Evolutionary conservation across 2,329 filamentous ascomycete genomes (phyloP).

Genomic region (Teratosphaeriaceae sp.): DNA sequence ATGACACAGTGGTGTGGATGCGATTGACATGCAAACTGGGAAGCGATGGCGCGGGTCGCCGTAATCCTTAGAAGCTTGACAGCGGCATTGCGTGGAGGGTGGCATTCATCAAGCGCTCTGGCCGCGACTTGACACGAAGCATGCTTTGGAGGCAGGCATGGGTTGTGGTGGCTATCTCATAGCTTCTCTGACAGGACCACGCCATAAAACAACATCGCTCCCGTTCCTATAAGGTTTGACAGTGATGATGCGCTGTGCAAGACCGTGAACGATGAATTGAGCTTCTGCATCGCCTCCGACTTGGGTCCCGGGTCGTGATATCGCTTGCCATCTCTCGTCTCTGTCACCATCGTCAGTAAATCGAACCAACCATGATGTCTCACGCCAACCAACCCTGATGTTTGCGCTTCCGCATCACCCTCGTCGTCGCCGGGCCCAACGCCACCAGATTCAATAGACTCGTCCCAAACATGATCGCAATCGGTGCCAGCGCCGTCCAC

Average conservation of each 20-base stretch:
- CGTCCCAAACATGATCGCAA: conserved; percentile 63
- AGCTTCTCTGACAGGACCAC: conserved; percentile 62
- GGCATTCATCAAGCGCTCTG: too few species aligned
- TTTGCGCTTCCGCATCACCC: conserved; percentile 67
- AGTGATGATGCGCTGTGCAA: conserved; percentile 78
- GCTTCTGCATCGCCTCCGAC: conserved; percentile 71
- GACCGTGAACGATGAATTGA: conserved; percentile 73
- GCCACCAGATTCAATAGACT: conserved; percentile 64
- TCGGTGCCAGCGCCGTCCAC: conserved; percentile 59
- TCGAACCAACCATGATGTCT: neutral
- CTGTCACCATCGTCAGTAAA: conserved; percentile 33
- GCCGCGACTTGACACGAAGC: too few species aligned
- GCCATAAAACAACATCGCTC: conserved; percentile 70
- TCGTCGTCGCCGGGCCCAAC: conserved; percentile 68
- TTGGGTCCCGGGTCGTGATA: conserved; percentile 73
- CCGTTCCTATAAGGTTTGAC: conserved; percentile 65
- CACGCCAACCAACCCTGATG: conserved; percentile 60
- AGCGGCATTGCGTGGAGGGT: too few species aligned
- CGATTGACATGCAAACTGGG: too few species aligned
- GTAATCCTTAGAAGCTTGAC: too few species aligned
- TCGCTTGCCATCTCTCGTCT: conserved; percentile 83
- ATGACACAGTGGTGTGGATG: too few species aligned
- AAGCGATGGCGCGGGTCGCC: too few species aligned
- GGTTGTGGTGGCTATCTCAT: conserved; percentile 5
- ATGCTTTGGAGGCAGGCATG: too few species aligned